Conservation (phyloP, 768 basidiomycete genomes). For the Kwoniella botswanensis region DNA sequence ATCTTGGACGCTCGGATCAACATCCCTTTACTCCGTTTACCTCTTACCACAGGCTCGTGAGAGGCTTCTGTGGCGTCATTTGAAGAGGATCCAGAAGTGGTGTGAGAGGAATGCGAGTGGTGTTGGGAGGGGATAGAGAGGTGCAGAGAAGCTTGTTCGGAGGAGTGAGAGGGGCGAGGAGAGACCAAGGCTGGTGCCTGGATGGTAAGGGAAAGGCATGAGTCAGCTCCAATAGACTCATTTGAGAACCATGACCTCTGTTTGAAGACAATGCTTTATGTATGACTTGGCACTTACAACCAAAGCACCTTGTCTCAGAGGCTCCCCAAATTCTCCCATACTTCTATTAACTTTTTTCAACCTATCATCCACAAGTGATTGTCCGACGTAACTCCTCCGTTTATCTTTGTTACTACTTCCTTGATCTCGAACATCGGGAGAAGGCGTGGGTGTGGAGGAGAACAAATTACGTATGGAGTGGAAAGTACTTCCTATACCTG, state of each 20-base stretch:
- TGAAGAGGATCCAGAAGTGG: constrained; percentile 4
- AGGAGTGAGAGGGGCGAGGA: constrained; percentile 13
- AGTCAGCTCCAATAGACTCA: no score
- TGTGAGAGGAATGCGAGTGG: constrained; percentile 10
- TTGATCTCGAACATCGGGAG: neutral
- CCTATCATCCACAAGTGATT: constrained; percentile 11
- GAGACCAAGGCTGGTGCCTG: constrained; percentile 10
- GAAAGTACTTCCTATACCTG: constrained; percentile 6
- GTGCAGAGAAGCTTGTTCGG: constrained; percentile 12
- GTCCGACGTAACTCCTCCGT: constrained; percentile 14
- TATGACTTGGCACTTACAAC: constrained; percentile 7
- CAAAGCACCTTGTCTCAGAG: constrained; percentile 9
- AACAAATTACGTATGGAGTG: constrained; percentile 8
- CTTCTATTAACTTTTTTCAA: neutral
- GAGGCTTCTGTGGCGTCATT: constrained; percentile 8
- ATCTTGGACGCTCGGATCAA: constrained; percentile 15
- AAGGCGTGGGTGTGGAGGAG: neutral
- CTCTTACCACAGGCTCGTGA: constrained; percentile 15
- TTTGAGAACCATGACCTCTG: no score
- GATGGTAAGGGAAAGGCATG: neutral
- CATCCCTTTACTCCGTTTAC: constrained; percentile 15
- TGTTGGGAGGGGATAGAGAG: neutral
- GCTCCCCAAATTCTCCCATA: constrained; percentile 21
- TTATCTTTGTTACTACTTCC: neutral
- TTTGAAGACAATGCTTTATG: no score